A percentile compares a stretch with the other conserved stretches of the same genome.
phyloP scores from a whole-genome alignment of 257 asterid species.

The Solanum appendiculatum region DNA sequence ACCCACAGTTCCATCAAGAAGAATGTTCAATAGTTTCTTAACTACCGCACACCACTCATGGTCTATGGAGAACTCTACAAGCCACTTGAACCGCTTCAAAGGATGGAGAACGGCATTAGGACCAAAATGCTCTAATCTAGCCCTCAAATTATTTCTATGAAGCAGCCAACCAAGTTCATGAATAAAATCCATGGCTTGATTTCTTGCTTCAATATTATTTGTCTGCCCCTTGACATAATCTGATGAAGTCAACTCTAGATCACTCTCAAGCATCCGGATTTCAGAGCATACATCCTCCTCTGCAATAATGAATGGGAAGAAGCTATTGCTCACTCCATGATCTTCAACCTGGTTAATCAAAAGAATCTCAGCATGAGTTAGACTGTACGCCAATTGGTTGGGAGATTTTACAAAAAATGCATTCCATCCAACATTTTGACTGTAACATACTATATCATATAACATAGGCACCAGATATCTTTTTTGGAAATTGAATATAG shows the following conservation, averaged over 20 bases:
- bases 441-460: background rate
- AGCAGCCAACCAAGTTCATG: constrained; percentile 83
- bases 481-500: background rate
- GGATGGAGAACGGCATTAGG: constrained; percentile 25
- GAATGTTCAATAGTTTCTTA: constrained; percentile 43
- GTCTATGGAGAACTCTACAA: constrained; percentile 51
- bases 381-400: background rate
- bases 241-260: constrained; percentile 31
- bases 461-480: background rate
- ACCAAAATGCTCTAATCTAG: constrained; percentile 29
- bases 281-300: constrained; percentile 64
- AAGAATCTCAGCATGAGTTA: background rate
- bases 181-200: constrained; percentile 50
- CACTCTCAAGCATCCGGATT: constrained; percentile 62
- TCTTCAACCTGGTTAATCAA: constrained; percentile 48
- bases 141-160: constrained; percentile 37
- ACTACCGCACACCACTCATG: constrained; percentile 73
- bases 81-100: constrained; percentile 52
- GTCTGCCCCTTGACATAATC: constrained; percentile 20
- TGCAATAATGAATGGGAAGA: constrained; percentile 61
- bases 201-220: constrained; percentile 21
- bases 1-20: constrained; percentile 46
- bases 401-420: background rate
- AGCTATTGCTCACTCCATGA: constrained; percentile 56
- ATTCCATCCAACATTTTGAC: background rate